Evolutionary conservation across 2,329 filamentous ascomycete genomes (phyloP), one percentile per base, ranked within the genome.

Genomic region (Aspergillus sp.): DNA sequence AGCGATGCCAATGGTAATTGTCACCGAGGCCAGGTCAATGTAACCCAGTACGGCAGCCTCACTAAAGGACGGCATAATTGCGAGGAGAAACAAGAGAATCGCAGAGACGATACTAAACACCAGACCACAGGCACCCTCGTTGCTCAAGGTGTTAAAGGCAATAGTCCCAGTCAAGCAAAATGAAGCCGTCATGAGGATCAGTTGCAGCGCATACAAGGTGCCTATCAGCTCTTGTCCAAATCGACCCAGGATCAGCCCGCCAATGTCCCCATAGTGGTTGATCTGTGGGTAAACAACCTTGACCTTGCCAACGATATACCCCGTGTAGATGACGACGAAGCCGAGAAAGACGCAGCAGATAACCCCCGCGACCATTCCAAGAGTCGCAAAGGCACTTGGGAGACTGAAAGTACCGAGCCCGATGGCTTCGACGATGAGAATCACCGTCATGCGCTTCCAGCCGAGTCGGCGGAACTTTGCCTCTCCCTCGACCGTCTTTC

Each of bases 401-500:
- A 73, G 61, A 40, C 69, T 71, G 46, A 74, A 59, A 33, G 65
- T 69, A 34, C 72, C 73, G 26, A 76, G 64, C 6, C 72, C 70
- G 46, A 75, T 73, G 29, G 73, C 71, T 52, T 76, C 73, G 42
- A 75, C 73, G 41, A 76, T 73, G 42, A 76, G 58, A 44, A 74
- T 70, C 12, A 75, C 60, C 1, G 72, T 75, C 31, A 75, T 59
- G 13, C 71, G 68, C 53, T 76, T 74, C 75, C 76, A 79, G 40
- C 75, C 67, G 27, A 76, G 60, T 29, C 53, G 52, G 39, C 43
- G 54, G 45, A 53, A 57, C 29, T 57, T 57, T 10, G 52, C 27
- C 1, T 50, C 40, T 12, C 54, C 54, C 10, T 50, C 19, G 19
- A 19, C 19, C 19, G 19, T 19, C 19, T 19, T 19, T 19, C 19